Evolutionary conservation across 2,329 filamentous ascomycete species (phyloP).

Genomic region (Aspergillus ruber): DNA sequence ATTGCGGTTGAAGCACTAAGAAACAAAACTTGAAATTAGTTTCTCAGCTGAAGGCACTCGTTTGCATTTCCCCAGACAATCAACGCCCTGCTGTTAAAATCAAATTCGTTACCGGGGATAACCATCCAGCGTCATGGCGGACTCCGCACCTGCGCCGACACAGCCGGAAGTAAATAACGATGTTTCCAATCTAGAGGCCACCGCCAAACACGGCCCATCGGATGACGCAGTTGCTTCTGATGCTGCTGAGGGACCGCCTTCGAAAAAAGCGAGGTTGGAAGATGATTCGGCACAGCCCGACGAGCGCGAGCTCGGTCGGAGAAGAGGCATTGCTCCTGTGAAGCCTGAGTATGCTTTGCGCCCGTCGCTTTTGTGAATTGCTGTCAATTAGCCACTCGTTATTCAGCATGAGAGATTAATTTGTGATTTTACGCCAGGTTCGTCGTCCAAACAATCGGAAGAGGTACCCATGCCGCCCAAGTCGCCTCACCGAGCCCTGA

Average conservation of each 20-base stretch:
- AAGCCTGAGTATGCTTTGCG: constrained; percentile 58
- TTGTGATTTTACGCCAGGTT: constrained; percentile 19
- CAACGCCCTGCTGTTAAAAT: neutral
- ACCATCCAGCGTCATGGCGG: constrained; percentile 1
- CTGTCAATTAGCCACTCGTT: neutral
- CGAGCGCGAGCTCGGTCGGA: constrained; percentile 26
- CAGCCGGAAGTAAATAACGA: constrained; percentile 5
- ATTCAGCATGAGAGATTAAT: neutral
- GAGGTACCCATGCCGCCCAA: constrained; percentile 7
- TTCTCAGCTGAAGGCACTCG: neutral
- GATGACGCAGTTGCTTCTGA: constrained; percentile 23
- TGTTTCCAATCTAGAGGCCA: constrained; percentile 6
- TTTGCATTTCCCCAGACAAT: neutral
- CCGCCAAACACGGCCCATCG: constrained; percentile 13
- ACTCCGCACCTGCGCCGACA: constrained; percentile 5
- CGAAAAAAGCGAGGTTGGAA: constrained; percentile 56
- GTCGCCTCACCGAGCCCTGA: constrained; percentile 40
- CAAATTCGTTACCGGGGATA: too few species aligned
- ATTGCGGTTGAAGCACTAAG: neutral
- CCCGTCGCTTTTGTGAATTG: neutral
- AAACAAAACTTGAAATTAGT: neutral
- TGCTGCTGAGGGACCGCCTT: constrained; percentile 38
- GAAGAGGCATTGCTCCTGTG: constrained; percentile 60
- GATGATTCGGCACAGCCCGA: constrained; percentile 16
- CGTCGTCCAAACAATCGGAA: constrained; percentile 18